These are phyloP conservation scores for Apodospora peruviana DNA, from an alignment of 495 filamentous ascomycete species.

Conservation along the genomic window DNA sequence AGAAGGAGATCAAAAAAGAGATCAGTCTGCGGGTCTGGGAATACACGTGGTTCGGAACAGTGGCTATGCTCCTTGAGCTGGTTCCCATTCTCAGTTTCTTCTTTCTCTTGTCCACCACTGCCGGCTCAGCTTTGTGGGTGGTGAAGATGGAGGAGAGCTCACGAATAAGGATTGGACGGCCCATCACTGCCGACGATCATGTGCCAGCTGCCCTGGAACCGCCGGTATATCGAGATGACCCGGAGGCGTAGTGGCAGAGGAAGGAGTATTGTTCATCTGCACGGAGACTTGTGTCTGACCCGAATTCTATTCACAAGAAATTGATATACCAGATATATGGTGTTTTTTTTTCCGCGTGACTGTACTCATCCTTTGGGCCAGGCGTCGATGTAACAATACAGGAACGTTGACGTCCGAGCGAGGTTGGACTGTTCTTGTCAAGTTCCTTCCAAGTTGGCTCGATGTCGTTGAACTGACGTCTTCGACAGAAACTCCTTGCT, in stretches of 20 bases:
- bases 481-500: too few relatives aligned
- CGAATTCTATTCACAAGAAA: too few relatives aligned
- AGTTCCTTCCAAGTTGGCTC: too few relatives aligned
- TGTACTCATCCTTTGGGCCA: too few relatives aligned
- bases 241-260: neutral
- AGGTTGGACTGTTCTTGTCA: too few relatives aligned
- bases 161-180: constrained; percentile 19
- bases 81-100: constrained; percentile 80
- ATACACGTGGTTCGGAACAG: constrained; percentile 52
- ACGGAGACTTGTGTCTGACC: too few relatives aligned
- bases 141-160: constrained; percentile 45
- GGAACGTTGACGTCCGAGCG: too few relatives aligned
- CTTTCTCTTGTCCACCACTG: constrained; percentile 72
- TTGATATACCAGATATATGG: too few relatives aligned
- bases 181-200: constrained; percentile 13
- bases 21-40: constrained; percentile 64
- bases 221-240: constrained; percentile 27
- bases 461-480: too few relatives aligned
- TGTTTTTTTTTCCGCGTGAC: too few relatives aligned
- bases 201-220: constrained; percentile 9
- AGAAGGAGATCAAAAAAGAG: constrained; percentile 57
- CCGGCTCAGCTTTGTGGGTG: constrained; percentile 85
- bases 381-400: too few relatives aligned
- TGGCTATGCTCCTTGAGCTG: constrained; percentile 59
- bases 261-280: too few relatives aligned